Conservation (phyloP, 352 stramenopile species). For the Globisporangium nodosum region DNA sequence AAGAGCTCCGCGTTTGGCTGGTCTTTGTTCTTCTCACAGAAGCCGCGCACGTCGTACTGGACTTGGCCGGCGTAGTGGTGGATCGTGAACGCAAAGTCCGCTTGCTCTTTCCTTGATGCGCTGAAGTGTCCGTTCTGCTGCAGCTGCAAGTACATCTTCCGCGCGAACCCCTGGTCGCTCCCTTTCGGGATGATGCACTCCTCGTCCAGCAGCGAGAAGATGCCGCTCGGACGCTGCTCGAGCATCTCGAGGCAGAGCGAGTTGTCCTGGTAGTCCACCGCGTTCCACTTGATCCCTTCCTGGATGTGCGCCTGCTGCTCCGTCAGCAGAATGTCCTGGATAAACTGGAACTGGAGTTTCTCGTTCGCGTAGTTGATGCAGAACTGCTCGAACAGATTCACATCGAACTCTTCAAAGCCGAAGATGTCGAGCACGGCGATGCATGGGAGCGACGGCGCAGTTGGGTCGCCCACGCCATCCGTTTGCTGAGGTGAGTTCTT, state of each 20-base stretch:
- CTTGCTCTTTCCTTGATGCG: conserved; percentile 62
- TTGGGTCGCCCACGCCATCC: conserved; percentile 8
- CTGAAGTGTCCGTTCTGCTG: conserved; percentile 53
- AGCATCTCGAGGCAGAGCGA: conserved; percentile 78
- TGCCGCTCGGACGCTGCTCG: conserved; percentile 64
- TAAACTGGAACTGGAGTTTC: conserved; percentile 81
- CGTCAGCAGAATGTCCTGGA: conserved; percentile 70
- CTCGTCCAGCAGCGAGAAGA: conserved; percentile 83
- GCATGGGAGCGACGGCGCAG: conserved; percentile 21
- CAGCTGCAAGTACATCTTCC: conserved; percentile 71
- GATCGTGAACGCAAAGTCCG: conserved; percentile 67
- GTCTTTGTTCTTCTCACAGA: conserved; percentile 89
- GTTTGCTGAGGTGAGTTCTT: conserved; percentile 13
- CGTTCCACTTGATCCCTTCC: conserved; percentile 65
- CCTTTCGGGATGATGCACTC: conserved; percentile 80
- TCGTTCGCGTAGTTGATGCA: conserved; percentile 84
- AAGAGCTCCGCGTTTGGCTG: conserved; percentile 77
- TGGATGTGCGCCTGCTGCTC: conserved; percentile 72
- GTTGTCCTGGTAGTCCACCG: conserved; percentile 75
- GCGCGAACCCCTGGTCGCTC: conserved; percentile 63
- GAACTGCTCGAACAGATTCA: conserved; percentile 80
- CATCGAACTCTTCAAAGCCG: conserved; percentile 85
- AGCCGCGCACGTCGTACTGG: conserved; percentile 65
- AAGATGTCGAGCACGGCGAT: conserved; percentile 90
- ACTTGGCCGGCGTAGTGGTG: conserved; percentile 80